Percentiles rank a stretch among this genome's conserved stretches.
These are phyloP conservation scores for Crithidia bombi DNA, from an alignment of 208 protist genomes.

Conservation along the genomic window DNA sequence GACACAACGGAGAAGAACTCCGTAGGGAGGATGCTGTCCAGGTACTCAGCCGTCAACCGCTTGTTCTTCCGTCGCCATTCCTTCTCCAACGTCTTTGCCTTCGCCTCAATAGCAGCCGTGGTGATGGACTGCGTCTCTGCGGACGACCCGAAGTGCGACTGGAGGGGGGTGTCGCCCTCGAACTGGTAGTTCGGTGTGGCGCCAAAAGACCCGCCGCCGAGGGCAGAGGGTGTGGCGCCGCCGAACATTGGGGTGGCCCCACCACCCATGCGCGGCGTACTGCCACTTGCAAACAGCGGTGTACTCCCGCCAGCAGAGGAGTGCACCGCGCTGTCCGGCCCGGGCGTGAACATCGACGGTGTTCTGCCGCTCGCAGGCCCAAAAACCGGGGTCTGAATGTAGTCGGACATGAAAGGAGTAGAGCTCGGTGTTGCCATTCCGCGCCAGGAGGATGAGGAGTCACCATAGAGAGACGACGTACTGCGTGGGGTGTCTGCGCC, in stretches of 20 bases:
- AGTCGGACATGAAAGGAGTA: conserved; percentile 53
- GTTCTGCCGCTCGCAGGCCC: conserved; percentile 36
- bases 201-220: conserved; percentile 54
- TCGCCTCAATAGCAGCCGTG: conserved; percentile 71
- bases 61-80: conserved; percentile 88
- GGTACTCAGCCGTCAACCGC: conserved; percentile 80
- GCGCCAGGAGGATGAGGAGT: conserved; percentile 62
- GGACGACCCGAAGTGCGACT: conserved; percentile 72
- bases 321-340: conserved; percentile 15
- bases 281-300: conserved; percentile 30
- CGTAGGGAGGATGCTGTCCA: conserved; percentile 70
- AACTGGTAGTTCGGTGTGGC: conserved; percentile 90
- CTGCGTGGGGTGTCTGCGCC: conserved; percentile 67
- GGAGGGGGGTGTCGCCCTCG: conserved; percentile 81
- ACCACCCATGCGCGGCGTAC: conserved; percentile 33
- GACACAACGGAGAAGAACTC: conserved; percentile 79
- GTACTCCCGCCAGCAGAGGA: conserved; percentile 23
- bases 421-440: conserved; percentile 72
- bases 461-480: conserved; percentile 31
- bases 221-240: conserved; percentile 49
- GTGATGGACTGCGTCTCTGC: conserved; percentile 65
- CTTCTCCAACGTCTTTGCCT: conserved; percentile 78
- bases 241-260: conserved; percentile 58
- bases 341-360: conserved; percentile 39
- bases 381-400: conserved; percentile 63